A percentile compares a stretch with the other conserved stretches of the same genome.
These are phyloP conservation scores for Narthecium ossifragum DNA, from an alignment of 106 monocot genomes.

Conservation along the genomic window DNA sequence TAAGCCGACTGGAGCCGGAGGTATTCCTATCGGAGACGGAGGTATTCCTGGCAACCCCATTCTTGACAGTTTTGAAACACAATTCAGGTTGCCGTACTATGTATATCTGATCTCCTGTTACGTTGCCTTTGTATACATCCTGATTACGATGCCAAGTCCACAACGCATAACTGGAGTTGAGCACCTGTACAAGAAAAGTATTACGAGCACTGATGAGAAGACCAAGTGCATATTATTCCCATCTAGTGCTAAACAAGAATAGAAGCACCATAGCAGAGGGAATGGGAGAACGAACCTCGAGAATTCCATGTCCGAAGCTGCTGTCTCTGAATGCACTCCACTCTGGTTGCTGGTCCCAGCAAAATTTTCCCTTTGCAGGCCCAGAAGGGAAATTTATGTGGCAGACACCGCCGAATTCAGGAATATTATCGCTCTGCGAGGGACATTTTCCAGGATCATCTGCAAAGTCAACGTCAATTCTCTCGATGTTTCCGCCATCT, in stretches of 20 bases:
- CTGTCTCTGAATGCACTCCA: slow-evolving; percentile 95
- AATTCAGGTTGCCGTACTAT: slow-evolving; percentile 67
- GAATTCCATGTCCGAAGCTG: slow-evolving; percentile 93
- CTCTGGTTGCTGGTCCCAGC: slow-evolving; percentile 75
- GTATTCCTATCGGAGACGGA: not conserved
- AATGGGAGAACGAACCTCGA: slow-evolving; percentile 59
- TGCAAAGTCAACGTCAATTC: slow-evolving; percentile 62
- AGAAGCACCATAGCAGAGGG: not conserved
- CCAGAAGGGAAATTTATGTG: slow-evolving; percentile 77
- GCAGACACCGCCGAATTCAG: slow-evolving; percentile 78
- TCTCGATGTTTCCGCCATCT: slow-evolving; percentile 91
- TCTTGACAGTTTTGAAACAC: slow-evolving; percentile 18
- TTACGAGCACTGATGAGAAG: not conserved
- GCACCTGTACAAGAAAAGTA: slow-evolving; percentile 36
- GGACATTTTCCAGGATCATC: slow-evolving; percentile 87
- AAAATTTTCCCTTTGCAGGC: slow-evolving; percentile 73
- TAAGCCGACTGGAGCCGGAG: not conserved
- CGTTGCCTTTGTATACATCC: slow-evolving; percentile 41
- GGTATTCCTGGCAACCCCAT: too few relatives aligned
- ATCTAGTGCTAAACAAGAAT: not conserved
- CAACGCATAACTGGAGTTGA: slow-evolving; percentile 71
- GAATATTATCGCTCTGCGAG: slow-evolving; percentile 41
- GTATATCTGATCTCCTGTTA: slow-evolving; percentile 72
- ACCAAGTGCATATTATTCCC: too few relatives aligned
- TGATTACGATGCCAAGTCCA: slow-evolving; percentile 96